These are phyloP conservation scores for Alternaria sp. DNA, from an alignment of 2,329 filamentous ascomycete species.

Conservation along the genomic window DNA sequence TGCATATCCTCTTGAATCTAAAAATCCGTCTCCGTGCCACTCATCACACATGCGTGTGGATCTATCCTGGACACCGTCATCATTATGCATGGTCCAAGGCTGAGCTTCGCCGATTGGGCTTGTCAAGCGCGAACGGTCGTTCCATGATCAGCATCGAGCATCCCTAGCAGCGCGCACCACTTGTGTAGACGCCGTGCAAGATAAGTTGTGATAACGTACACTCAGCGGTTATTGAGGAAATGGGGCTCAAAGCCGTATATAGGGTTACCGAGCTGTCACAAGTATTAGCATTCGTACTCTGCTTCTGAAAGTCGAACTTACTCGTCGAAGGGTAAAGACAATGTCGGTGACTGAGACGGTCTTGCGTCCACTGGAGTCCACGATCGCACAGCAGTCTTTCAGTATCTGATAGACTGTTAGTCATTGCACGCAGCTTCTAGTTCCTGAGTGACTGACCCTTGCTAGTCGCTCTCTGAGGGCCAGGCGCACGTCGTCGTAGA, in stretches of 20 bases:
- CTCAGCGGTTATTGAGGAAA: slow-evolving; percentile 10
- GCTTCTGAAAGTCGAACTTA: slow-evolving; percentile 15
- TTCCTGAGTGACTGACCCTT: slow-evolving; percentile 17
- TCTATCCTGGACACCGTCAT: neutral
- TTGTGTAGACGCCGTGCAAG: neutral
- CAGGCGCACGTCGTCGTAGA: slow-evolving; percentile 68
- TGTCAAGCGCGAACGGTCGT: neutral
- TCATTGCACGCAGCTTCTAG: neutral
- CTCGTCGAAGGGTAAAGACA: slow-evolving; percentile 39
- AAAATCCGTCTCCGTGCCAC: neutral
- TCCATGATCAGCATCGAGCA: neutral
- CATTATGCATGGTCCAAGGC: neutral
- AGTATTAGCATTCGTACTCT: neutral
- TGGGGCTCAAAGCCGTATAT: slow-evolving; percentile 36
- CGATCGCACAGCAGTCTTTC: slow-evolving; percentile 27
- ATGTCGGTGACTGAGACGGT: slow-evolving; percentile 41
- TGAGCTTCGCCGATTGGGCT: neutral
- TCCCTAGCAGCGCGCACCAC: neutral
- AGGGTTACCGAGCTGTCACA: slow-evolving; percentile 23
- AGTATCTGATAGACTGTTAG: slow-evolving; percentile 29
- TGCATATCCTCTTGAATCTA: neutral
- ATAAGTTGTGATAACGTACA: neutral
- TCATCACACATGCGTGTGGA: neutral
- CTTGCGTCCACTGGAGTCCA: slow-evolving; percentile 35
- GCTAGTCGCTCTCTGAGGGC: slow-evolving; percentile 60